Evolutionary conservation across 108 stramenopile genomes (phyloP).

Genomic region (Epithemia pelagica): DNA sequence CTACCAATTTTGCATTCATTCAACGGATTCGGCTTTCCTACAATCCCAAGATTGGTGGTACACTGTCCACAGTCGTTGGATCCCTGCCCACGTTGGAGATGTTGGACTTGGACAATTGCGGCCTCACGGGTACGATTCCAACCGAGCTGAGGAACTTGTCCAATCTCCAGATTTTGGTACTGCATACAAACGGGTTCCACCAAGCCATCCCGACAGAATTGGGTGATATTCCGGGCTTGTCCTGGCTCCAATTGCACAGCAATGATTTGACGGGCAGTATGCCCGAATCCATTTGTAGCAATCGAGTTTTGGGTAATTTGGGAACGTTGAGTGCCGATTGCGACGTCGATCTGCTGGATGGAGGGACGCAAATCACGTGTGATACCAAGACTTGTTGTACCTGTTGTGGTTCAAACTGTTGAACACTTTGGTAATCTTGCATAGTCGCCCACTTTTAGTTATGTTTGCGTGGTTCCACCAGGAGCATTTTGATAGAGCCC

Average conservation of each 20-base stretch:
- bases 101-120: conserved; percentile 47
- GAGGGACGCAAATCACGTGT: neutral
- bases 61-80: conserved; percentile 14
- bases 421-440: too few species aligned
- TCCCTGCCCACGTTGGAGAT: conserved; percentile 28
- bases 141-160: conserved; percentile 22
- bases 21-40: neutral
- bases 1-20: too few species aligned
- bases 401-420: neutral
- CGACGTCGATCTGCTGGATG: neutral
- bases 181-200: neutral
- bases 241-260: conserved; percentile 3
- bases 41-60: neutral
- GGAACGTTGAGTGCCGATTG: neutral
- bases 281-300: conserved; percentile 39
- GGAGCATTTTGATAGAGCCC: too few species aligned
- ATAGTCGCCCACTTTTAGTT: too few species aligned
- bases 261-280: conserved; percentile 43
- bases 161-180: conserved; percentile 20
- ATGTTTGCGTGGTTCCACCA: too few species aligned
- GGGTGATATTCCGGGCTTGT: neutral
- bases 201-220: neutral
- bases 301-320: neutral
- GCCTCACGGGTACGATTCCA: conserved; percentile 52
- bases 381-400: neutral